Evolutionary conservation across 2,329 filamentous ascomycete genomes (phyloP).

Genomic region (Aspergillus brunneoviolaceus): DNA sequence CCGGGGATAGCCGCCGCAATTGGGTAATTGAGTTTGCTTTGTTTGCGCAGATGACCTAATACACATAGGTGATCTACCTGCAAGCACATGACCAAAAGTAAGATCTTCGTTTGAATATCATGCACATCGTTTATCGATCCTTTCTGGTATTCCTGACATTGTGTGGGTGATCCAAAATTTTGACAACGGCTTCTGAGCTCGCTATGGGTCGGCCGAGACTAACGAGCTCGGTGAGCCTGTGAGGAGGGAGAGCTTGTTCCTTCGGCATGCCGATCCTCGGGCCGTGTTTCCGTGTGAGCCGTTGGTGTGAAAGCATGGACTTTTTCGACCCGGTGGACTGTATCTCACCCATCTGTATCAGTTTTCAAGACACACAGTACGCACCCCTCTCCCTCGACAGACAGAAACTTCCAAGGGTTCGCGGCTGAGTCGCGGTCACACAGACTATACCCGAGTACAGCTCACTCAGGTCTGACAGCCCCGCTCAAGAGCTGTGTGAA

Average conservation of each 20-base stretch:
- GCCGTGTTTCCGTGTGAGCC: constrained; percentile 2
- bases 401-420: neutral
- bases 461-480: neutral
- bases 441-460: neutral
- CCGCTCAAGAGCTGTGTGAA: neutral
- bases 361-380: neutral
- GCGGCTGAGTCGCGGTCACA: neutral
- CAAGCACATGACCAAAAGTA: neutral
- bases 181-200: neutral
- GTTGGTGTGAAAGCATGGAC: neutral
- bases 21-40: neutral
- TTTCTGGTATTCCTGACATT: neutral
- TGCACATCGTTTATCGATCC: neutral
- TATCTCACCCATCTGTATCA: neutral
- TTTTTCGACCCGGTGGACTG: neutral
- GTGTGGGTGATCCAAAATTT: neutral
- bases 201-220: neutral
- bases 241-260: neutral
- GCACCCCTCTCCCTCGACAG: neutral
- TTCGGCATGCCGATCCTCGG: constrained; percentile 9
- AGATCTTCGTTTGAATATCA: neutral
- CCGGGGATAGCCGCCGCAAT: neutral
- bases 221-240: neutral
- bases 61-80: neutral
- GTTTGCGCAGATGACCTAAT: neutral